Base-by-base conservation (phyloP, 208 protist genomes). In the Trichomonas gallinae region DNA sequence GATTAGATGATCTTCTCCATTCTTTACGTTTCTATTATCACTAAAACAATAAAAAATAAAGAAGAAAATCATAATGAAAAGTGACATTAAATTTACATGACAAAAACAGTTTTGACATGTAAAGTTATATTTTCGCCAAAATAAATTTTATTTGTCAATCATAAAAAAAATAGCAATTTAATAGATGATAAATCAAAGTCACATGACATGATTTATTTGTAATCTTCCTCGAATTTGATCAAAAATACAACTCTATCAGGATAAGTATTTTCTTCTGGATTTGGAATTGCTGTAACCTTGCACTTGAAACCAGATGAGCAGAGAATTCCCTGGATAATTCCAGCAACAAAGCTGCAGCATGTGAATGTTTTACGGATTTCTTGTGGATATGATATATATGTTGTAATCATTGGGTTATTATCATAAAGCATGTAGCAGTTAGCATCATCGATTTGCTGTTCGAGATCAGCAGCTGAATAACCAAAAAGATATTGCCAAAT, bases 381-480 rank as follows among this genome's bases (percentile, higher is more conserved):
- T 51, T 34, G 36, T 58, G 87, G 87, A 93, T 93, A 44, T 34
- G 87, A 93, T 15, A 93, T 93, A 51, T 38, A 93, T 15, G 42
- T 42, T 34, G 44, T 51, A 51, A 93, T 51, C 87, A 93, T 93
- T 93, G 87, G 87, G 0, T 48, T 93, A 38, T 93, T 44, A 51
- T 93, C 87, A 44, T 93, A 93, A 51, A 93, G 40, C 87, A 93
- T 93, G 26, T 93, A 93, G 44, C 87, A 93, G 44, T 40, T 93
- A 58, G 40, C 40, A 51, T 93, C 87, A 51, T 93, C 87, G 51
- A 93, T 26, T 93, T 93, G 87, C 31, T 93, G 87, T 93, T 93
- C n/a, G 36, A 93, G 87, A 51, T 93, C 87, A 38, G 40, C 44
- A 34, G 87, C 87, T 48, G 42, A 44, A 38, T 34, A 34, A 15